Evolutionary conservation across 495 filamentous ascomycete species (phyloP).

Genomic region (Peziza echinospora): DNA sequence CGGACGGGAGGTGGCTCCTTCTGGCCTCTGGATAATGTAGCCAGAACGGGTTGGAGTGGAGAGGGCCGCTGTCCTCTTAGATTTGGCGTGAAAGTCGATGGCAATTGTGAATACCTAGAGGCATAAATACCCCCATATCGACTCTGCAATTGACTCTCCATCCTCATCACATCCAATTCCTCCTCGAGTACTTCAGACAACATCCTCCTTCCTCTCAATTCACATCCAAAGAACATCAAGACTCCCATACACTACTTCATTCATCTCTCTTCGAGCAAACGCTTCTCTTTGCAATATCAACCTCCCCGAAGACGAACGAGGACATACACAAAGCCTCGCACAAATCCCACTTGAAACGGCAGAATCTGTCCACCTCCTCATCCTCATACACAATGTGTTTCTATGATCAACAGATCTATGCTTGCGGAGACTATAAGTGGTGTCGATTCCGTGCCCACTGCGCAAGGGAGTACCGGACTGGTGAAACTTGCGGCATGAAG

Average conservation of each 20-base stretch:
- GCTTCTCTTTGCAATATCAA: too few species aligned
- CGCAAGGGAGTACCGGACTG: slow-evolving; percentile 86
- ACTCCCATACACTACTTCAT: too few species aligned
- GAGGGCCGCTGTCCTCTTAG: neutral
- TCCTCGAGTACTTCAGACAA: slow-evolving; percentile 4
- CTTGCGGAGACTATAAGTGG: slow-evolving; percentile 89
- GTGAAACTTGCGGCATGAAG: slow-evolving; percentile 94
- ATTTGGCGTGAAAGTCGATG: neutral
- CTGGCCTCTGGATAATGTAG: neutral
- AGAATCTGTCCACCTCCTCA: neutral
- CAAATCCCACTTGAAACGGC: too few species aligned
- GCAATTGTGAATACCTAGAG: neutral
- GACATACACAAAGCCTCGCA: too few species aligned
- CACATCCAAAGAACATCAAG: too few species aligned
- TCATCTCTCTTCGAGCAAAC: too few species aligned
- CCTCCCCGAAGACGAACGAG: too few species aligned
- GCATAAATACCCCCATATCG: neutral
- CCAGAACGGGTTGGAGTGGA: neutral
- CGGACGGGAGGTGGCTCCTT: neutral
- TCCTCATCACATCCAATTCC: slow-evolving; percentile 18
- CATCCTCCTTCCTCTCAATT: slow-evolving; percentile 1
- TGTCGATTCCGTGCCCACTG: slow-evolving; percentile 85
- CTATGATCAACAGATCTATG: slow-evolving; percentile 21
- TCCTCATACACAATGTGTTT: slow-evolving; percentile 14
- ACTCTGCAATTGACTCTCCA: slow-evolving; percentile 10